Evolutionary conservation across 257 asterid genomes (phyloP).

Genomic region (Agastache rugosa): DNA sequence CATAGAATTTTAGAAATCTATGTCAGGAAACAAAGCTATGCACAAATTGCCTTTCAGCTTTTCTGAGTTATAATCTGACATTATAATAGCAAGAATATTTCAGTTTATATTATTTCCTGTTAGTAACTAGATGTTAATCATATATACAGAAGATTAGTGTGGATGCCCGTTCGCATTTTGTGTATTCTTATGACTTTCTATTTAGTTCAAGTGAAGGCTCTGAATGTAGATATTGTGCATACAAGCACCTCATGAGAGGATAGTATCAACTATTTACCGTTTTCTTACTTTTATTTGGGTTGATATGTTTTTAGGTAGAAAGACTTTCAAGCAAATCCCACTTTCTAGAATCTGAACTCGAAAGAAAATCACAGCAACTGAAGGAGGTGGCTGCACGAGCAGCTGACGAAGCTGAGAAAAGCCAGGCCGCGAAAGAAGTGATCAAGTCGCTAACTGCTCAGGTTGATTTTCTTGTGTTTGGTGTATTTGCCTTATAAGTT

Average conservation of each 20-base stretch:
- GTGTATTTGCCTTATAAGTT: neutral
- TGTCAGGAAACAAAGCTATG: too few relatives aligned
- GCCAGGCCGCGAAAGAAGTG: conserved; percentile 79
- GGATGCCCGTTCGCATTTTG: neutral
- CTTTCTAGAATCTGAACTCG: conserved; percentile 75
- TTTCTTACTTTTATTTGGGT: neutral
- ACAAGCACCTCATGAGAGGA: neutral
- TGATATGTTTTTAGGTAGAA: conserved; percentile 59
- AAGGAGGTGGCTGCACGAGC: conserved; percentile 63
- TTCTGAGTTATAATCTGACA: too few relatives aligned
- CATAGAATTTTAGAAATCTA: too few relatives aligned
- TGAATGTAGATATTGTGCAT: neutral
- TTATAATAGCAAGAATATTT: too few relatives aligned
- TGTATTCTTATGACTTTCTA: neutral
- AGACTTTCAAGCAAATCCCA: conserved; percentile 67
- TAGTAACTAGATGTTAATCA: neutral
- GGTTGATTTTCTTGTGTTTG: conserved; percentile 48
- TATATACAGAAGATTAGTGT: neutral
- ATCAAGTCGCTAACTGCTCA: conserved; percentile 73
- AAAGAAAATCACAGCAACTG: conserved; percentile 62
- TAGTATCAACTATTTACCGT: neutral
- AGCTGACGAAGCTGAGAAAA: conserved; percentile 69
- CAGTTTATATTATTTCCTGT: neutral
- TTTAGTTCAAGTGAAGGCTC: neutral
- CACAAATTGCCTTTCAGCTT: too few relatives aligned